Conservation (phyloP, 148 eudicot genomes). For the Vaccinium myrtillus region DNA sequence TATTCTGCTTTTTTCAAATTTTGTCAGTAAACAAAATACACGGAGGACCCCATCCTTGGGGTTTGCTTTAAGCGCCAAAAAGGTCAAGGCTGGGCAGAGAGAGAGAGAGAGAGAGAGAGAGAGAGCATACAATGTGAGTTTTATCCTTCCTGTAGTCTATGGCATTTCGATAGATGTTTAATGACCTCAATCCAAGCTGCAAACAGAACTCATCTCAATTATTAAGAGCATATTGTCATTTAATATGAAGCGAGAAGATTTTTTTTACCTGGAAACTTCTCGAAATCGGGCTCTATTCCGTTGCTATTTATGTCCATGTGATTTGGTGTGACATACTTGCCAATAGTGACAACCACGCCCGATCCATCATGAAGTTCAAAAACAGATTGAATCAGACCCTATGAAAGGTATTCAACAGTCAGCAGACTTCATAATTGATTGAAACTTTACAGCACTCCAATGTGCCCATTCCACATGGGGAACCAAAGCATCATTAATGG, state of each 20-base stretch:
- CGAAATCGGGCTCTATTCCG: conserved; percentile 82
- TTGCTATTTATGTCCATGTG: conserved; percentile 88
- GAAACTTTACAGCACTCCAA: not conserved
- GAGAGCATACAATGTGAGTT: conserved; percentile 9
- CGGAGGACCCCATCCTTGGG: not conserved
- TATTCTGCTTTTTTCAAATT: too few species aligned
- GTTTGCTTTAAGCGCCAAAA: not conserved
- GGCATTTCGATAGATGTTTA: conserved; percentile 62
- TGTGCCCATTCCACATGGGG: conserved; percentile 1
- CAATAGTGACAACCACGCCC: conserved; percentile 83
- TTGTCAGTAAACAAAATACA: not conserved
- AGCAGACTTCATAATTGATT: conserved; percentile 3
- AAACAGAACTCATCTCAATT: conserved; percentile 6
- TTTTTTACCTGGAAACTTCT: conserved; percentile 63
- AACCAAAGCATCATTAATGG: not conserved
- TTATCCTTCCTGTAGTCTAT: conserved; percentile 45
- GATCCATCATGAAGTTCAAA: conserved; percentile 97
- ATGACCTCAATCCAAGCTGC: conserved; percentile 78
- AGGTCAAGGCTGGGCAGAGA: not conserved
- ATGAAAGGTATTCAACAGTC: conserved; percentile 16
- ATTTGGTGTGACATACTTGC: conserved; percentile 87
- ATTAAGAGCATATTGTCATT: not conserved
- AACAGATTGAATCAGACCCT: conserved; percentile 96
- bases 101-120: conserved; percentile 7
- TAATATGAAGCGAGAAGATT: not conserved